A percentile compares a stretch with the other conserved stretches of the same genome.
Evolutionary conservation across 352 stramenopile genomes (phyloP).

Genomic region (Phytopythium mirpurense): DNA sequence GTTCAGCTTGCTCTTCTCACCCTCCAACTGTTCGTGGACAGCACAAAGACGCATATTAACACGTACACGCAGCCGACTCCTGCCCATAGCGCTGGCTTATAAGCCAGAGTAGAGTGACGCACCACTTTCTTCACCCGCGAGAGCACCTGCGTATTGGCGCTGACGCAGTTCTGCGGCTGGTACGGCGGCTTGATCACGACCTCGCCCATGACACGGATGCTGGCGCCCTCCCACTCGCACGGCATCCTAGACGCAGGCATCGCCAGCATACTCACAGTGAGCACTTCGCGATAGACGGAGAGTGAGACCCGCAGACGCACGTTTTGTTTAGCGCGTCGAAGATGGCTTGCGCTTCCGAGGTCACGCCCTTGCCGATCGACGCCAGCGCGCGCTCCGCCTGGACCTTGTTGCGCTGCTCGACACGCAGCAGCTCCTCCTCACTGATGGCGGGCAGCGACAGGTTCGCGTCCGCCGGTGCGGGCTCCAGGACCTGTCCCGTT

Average conservation of each 20-base stretch:
- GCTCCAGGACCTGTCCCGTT: conserved; percentile 32
- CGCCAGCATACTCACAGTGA: no score
- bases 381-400: conserved; percentile 63
- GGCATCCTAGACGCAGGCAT: conserved; percentile 46
- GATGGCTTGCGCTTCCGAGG: conserved; percentile 62
- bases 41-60: neutral
- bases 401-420: conserved; percentile 75
- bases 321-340: conserved; percentile 90
- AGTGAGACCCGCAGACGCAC: conserved; percentile 31
- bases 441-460: conserved; percentile 44
- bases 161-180: conserved; percentile 72
- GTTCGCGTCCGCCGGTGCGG: conserved; percentile 38
- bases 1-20: conserved; percentile 69
- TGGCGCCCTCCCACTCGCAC: conserved; percentile 74
- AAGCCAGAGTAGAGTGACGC: conserved; percentile 15
- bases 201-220: conserved; percentile 83
- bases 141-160: conserved; percentile 65
- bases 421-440: conserved; percentile 63
- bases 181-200: conserved; percentile 85
- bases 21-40: conserved; percentile 38
- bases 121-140: conserved; percentile 85
- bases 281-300: no score
- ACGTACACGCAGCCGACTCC: no score
- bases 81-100: no score
- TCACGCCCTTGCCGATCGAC: conserved; percentile 77